Percentiles rank a stretch among this genome's conserved stretches.
These are phyloP conservation scores for Suillus bovinus DNA, from an alignment of 768 basidiomycete species.

Conservation along the genomic window DNA sequence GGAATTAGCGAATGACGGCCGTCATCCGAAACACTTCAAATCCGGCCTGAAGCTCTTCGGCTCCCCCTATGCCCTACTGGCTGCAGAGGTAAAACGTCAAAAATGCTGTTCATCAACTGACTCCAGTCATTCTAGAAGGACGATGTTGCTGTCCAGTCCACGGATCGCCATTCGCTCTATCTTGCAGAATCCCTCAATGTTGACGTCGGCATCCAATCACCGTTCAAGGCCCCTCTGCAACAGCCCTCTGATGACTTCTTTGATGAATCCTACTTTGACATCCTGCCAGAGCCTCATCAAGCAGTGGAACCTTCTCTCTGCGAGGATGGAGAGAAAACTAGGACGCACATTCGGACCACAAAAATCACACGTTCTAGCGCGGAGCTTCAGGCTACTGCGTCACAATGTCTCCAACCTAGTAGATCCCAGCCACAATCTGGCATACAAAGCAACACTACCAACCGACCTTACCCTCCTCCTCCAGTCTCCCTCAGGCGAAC, in stretches of 20 bases:
- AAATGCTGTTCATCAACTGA: not conserved
- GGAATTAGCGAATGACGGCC: constrained; percentile 9
- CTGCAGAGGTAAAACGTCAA: constrained; percentile 7
- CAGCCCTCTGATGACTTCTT: constrained; percentile 30
- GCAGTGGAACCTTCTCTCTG: not conserved
- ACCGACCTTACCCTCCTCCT: not conserved
- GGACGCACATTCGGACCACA: not conserved
- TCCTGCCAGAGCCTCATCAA: constrained; percentile 19
- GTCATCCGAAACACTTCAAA: constrained; percentile 22
- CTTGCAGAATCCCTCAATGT: constrained; percentile 13
- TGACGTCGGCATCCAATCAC: constrained; percentile 12
- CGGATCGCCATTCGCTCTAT: constrained; percentile 18
- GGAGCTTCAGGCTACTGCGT: constrained; percentile 1
- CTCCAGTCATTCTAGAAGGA: not conserved
- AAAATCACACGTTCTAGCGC: not conserved
- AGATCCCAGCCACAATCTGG: not conserved
- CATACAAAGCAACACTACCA: not conserved
- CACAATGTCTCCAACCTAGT: not conserved
- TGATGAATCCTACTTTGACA: constrained; percentile 34
- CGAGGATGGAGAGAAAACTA: not conserved
- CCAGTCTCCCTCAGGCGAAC: not conserved
- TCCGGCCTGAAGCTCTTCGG: not conserved
- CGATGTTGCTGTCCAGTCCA: not conserved
- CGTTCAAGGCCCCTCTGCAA: not conserved
- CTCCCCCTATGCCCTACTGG: constrained; percentile 1